Conservation (phyloP, 169 alveolate species). For the Eimeria zaria region DNA sequence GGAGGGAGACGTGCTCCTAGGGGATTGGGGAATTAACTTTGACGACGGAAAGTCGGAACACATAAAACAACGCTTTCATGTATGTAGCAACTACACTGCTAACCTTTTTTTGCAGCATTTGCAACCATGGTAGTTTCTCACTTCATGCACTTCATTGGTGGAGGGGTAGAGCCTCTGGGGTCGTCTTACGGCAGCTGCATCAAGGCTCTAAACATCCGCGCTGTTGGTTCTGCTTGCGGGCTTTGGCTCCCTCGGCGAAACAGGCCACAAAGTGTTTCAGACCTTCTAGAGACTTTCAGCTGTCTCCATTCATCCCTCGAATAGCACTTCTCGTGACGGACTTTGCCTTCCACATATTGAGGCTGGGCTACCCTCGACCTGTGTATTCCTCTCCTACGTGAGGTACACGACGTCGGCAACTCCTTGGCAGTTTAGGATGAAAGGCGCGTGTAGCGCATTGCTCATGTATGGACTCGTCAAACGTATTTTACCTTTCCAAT, state of each 20-base stretch:
- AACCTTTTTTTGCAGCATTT: not conserved
- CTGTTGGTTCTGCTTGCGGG: not conserved
- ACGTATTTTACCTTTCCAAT: not conserved
- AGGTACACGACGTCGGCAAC: not conserved
- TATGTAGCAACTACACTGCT: not conserved
- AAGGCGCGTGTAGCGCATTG: not conserved
- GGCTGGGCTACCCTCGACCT: slow-evolving; percentile 63
- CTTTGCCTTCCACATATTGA: slow-evolving; percentile 74
- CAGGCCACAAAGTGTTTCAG: slow-evolving; percentile 78
- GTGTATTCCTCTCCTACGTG: slow-evolving; percentile 81
- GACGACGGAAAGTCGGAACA: slow-evolving; percentile 62
- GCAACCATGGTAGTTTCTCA: not conserved
- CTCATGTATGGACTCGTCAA: not conserved
- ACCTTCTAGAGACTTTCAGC: slow-evolving; percentile 54
- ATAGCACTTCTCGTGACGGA: slow-evolving; percentile 63
- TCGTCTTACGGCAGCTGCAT: not conserved
- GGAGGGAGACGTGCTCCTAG: slow-evolving; percentile 77
- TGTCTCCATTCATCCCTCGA: slow-evolving; percentile 70
- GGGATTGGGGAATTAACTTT: slow-evolving; percentile 65
- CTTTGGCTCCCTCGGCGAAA: not conserved
- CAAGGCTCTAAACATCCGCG: not conserved
- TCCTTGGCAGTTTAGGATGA: not conserved
- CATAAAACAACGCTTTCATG: slow-evolving; percentile 32
- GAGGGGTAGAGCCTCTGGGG: not conserved
- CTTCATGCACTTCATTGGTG: not conserved